Evolutionary conservation across 225 moss, liverwort and hornwort species (phyloP).

Genomic region (Ulota crispa): DNA sequence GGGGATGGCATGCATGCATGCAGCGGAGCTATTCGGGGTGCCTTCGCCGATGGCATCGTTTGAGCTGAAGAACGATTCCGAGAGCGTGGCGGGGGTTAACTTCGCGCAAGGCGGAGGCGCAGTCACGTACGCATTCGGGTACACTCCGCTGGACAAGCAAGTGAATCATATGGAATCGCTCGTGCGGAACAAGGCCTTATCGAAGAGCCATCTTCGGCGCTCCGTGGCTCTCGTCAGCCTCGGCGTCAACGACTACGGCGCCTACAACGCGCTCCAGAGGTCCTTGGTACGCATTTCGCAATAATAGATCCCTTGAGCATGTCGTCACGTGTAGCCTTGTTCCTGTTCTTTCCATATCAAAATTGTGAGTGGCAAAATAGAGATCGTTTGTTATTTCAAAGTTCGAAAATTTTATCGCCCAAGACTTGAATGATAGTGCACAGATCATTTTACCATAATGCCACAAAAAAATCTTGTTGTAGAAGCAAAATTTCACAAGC

Average conservation of each 20-base stretch:
- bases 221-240: slow-evolving; percentile 54
- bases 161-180: slow-evolving; percentile 38
- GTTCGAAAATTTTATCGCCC: too few species aligned
- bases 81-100: slow-evolving; percentile 37
- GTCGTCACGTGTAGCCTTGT: too few species aligned
- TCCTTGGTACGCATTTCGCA: slow-evolving; percentile 1
- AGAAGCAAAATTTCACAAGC: too few species aligned
- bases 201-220: slow-evolving; percentile 25
- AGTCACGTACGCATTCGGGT: slow-evolving; percentile 50
- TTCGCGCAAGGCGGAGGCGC: slow-evolving; percentile 45
- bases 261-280: slow-evolving; percentile 19
- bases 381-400: too few species aligned
- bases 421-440: too few species aligned
- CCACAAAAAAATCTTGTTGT: too few species aligned
- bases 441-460: too few species aligned
- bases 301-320: too few species aligned
- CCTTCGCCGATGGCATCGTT: slow-evolving; percentile 30
- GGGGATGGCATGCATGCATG: neutral
- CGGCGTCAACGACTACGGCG: slow-evolving; percentile 51
- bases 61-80: slow-evolving; percentile 20
- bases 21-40: slow-evolving; percentile 46
- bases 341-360: too few species aligned
- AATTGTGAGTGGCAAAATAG: too few species aligned
- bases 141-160: slow-evolving; percentile 41
- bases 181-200: slow-evolving; percentile 13